These are phyloP conservation scores for Podospora pseudopauciseta DNA, from an alignment of 495 filamentous ascomycete genomes.

Conservation along the genomic window DNA sequence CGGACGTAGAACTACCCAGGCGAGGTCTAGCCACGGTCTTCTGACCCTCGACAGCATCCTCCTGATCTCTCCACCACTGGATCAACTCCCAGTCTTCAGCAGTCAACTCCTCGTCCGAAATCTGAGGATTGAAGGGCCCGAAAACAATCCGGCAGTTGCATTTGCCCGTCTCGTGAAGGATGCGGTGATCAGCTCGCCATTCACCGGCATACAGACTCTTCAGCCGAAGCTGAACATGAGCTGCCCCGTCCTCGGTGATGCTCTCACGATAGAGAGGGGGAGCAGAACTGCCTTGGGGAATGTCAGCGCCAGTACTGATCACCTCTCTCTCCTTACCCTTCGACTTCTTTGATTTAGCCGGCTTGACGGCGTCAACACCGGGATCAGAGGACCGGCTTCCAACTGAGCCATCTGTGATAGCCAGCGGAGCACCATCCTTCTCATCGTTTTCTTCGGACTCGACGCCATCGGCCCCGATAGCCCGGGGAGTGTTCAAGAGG, in stretches of 20 bases:
- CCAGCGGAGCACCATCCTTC: not conserved
- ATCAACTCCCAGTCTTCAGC: constrained; percentile 13
- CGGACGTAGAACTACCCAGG: not conserved
- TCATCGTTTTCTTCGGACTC: not conserved
- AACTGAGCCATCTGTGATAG: not conserved
- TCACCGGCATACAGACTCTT: constrained; percentile 39
- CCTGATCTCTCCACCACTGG: constrained; percentile 13
- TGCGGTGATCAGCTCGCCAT: constrained; percentile 40
- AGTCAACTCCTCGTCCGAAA: constrained; percentile 19
- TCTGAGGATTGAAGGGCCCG: constrained; percentile 21
- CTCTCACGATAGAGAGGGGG: constrained; percentile 30
- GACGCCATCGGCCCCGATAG: constrained; percentile 17
- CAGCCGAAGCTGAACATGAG: constrained; percentile 30
- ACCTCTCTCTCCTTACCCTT: not conserved
- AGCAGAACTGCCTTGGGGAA: not conserved
- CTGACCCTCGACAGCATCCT: not conserved
- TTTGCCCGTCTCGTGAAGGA: constrained; percentile 29
- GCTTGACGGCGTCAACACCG: not conserved
- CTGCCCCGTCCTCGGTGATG: constrained; percentile 13
- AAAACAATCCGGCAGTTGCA: constrained; percentile 37
- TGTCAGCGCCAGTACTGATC: not conserved
- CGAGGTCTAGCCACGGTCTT: not conserved
- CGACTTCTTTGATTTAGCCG: not conserved
- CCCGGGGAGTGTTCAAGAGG: constrained; percentile 29
- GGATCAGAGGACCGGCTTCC: not conserved